A percentile compares a stretch with the other conserved stretches of the same genome.
phyloP scores from a whole-genome alignment of 2,329 filamentous ascomycete genomes.

The Venturia asperata region DNA sequence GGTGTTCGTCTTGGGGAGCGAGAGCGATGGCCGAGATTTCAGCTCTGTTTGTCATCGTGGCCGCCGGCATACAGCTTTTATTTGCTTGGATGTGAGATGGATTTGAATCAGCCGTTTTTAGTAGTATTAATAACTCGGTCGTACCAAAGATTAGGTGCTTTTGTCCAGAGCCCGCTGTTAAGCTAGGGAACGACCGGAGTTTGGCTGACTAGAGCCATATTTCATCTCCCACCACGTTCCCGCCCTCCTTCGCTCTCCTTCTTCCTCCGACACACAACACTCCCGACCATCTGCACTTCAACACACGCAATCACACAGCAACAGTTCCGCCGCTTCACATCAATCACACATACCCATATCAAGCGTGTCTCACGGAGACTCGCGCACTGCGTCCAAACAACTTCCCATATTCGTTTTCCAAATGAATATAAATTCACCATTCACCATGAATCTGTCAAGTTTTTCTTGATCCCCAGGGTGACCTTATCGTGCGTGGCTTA shows the following conservation, averaged over 20 bases:
- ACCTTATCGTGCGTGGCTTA: neutral
- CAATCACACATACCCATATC: neutral
- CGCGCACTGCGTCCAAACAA: neutral
- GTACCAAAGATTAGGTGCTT: neutral
- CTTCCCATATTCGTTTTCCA: conserved; percentile 1
- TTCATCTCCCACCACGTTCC: neutral
- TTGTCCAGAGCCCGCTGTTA: neutral
- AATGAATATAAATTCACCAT: conserved; percentile 10
- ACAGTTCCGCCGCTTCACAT: neutral
- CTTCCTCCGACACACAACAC: neutral
- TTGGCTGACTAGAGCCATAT: neutral
- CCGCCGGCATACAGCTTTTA: neutral
- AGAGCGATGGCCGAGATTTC: neutral
- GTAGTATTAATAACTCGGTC: neutral
- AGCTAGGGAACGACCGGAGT: neutral
- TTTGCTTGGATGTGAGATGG: no score
- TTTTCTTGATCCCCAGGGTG: neutral
- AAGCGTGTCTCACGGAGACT: conserved; percentile 3
- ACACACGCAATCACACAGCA: neutral
- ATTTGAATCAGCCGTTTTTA: no score
- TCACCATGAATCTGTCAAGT: neutral
- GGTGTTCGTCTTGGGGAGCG: neutral
- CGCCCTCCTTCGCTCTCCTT: neutral
- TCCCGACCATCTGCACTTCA: no score
- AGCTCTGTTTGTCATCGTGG: neutral